phyloP scores from a whole-genome alignment of 108 stramenopile genomes.

The Skeletonema menzelii region DNA sequence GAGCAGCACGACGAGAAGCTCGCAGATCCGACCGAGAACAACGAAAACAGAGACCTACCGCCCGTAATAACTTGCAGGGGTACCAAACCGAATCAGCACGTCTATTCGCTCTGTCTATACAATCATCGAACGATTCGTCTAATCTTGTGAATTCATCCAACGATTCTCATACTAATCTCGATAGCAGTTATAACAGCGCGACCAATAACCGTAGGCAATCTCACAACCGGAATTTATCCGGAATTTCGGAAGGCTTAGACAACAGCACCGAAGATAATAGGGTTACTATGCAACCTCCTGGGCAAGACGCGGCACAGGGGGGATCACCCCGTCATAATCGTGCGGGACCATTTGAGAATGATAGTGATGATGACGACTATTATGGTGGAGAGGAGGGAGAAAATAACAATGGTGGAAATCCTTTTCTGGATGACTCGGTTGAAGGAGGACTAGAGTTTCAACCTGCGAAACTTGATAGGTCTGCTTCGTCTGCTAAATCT shows the following conservation, averaged over 20 bases:
- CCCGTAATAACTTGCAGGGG: not conserved
- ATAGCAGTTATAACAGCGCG: not conserved
- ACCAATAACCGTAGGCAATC: not conserved
- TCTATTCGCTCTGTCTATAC: not conserved
- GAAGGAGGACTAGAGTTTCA: not conserved
- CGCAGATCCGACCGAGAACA: not conserved
- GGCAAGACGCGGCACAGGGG: not conserved
- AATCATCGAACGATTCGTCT: not conserved
- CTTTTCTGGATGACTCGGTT: not conserved
- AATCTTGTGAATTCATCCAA: not conserved
- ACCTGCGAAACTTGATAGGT: not conserved
- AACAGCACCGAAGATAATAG: not conserved
- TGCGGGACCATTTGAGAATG: not conserved
- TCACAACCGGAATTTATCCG: not conserved
- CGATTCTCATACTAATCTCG: not conserved
- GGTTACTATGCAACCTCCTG: not conserved
- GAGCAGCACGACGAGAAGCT: not conserved
- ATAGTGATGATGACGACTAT: not conserved
- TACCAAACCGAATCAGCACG: not conserved
- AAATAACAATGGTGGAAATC: not conserved
- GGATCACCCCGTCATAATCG: not conserved
- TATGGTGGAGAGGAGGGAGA: not conserved
- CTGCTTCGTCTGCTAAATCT: not conserved
- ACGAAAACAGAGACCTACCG: not conserved
- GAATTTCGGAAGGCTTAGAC: not conserved